A percentile compares a stretch with the other conserved stretches of the same genome.
These are phyloP conservation scores for Ganoderma leucocontextum DNA, from an alignment of 1,284 basidiomycete species.

Conservation along the genomic window DNA sequence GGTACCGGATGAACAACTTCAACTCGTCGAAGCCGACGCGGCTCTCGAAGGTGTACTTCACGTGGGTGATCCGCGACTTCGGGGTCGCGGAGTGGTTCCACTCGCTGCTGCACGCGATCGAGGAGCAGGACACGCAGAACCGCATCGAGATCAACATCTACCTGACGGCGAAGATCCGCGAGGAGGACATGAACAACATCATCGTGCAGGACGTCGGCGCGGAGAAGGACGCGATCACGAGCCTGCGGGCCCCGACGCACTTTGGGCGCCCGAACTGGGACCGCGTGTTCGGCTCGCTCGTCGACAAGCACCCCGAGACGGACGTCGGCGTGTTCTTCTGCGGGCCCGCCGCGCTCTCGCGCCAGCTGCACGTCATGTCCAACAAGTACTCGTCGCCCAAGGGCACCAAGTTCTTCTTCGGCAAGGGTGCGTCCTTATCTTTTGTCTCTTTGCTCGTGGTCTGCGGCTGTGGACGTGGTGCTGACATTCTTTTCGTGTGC, in stretches of 20 bases:
- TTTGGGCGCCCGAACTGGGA: conserved; percentile 96
- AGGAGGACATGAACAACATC: conserved; percentile 91
- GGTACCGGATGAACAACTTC: conserved; percentile 92
- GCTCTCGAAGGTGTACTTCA: conserved; percentile 87
- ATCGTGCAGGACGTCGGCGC: conserved; percentile 89
- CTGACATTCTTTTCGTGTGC: conserved; percentile 6
- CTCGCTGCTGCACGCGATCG: conserved; percentile 89
- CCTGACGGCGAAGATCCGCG: conserved; percentile 87
- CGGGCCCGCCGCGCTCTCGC: conserved; percentile 77
- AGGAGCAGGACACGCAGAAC: conserved; percentile 86
- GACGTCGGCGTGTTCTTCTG: conserved; percentile 91
- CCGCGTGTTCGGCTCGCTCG: conserved; percentile 78
- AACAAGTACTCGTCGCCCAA: conserved; percentile 88
- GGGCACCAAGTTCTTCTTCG: conserved; percentile 88
- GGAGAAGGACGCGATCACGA: conserved; percentile 88
- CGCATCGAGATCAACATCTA: conserved; percentile 92
- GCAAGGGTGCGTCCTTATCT: conserved; percentile 65
- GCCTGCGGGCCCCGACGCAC: conserved; percentile 88
- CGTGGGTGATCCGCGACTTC: conserved; percentile 91
- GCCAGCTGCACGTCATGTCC: conserved; percentile 75
- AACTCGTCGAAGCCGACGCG: conserved; percentile 75
- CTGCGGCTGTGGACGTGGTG: not conserved
- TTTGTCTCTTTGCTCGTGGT: not conserved
- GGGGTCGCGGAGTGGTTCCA: conserved; percentile 92
- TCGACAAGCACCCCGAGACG: conserved; percentile 82